phyloP scores from a whole-genome alignment of 768 basidiomycete genomes.

The Pleurotus eryngii region DNA sequence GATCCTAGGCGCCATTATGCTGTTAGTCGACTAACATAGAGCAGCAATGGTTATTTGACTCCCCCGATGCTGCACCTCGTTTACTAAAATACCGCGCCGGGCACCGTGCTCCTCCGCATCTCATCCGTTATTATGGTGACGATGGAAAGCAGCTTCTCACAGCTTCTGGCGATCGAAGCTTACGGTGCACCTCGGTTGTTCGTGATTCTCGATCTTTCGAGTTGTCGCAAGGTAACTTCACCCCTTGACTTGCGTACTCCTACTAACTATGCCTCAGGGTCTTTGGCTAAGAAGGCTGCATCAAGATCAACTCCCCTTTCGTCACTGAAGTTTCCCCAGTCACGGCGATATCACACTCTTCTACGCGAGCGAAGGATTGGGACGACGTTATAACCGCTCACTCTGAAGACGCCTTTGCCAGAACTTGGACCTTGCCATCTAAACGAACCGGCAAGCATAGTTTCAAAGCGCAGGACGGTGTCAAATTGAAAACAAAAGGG shows the following conservation, averaged over 20 bases:
- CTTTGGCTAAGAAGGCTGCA: slow-evolving; percentile 78
- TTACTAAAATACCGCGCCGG: slow-evolving; percentile 91
- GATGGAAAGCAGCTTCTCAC: slow-evolving; percentile 94
- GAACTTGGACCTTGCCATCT: slow-evolving; percentile 85
- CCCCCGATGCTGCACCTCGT: slow-evolving; percentile 80
- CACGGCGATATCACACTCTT: slow-evolving; percentile 73
- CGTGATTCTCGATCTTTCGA: slow-evolving; percentile 94
- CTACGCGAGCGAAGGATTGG: slow-evolving; percentile 89
- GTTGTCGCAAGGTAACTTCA: slow-evolving; percentile 75
- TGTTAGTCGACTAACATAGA: slow-evolving; percentile 9
- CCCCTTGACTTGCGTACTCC: background rate
- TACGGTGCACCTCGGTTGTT: slow-evolving; percentile 90
- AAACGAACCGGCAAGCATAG: slow-evolving; percentile 79
- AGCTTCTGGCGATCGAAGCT: slow-evolving; percentile 82
- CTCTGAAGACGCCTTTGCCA: slow-evolving; percentile 73
- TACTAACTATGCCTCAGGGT: slow-evolving; percentile 43
- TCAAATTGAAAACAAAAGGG: slow-evolving; percentile 47
- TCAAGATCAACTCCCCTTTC: slow-evolving; percentile 74
- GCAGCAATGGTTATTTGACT: slow-evolving; percentile 98
- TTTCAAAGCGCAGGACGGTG: slow-evolving; percentile 54
- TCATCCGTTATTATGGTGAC: slow-evolving; percentile 94
- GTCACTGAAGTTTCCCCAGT: slow-evolving; percentile 85
- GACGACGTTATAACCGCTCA: slow-evolving; percentile 95
- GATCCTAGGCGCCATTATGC: slow-evolving; percentile 7
- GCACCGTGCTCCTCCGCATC: slow-evolving; percentile 85